Evolutionary conservation across 202 grass and related monocot species (phyloP).

Genomic region (Saccharum hybrid): DNA sequence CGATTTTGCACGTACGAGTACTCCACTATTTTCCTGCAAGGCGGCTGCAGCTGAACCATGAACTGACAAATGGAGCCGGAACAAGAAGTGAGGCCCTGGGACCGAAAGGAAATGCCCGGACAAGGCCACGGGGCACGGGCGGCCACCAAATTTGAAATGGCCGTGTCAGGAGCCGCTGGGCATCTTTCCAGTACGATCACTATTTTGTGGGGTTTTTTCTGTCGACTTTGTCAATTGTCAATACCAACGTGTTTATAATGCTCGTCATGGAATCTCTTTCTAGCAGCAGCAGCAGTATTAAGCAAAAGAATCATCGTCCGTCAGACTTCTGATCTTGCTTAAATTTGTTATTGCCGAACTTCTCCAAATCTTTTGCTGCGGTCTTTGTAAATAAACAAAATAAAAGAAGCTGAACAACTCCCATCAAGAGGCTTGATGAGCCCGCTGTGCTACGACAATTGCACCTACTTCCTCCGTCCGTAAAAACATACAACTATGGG

Average conservation of each 20-base stretch:
- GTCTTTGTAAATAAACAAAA: background rate
- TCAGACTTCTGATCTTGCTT: background rate
- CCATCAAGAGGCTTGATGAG: too few species aligned
- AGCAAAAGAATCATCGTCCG: background rate
- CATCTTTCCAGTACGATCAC: background rate
- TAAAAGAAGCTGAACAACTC: background rate
- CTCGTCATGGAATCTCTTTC: constrained; percentile 10
- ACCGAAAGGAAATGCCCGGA: background rate
- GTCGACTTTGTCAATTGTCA: background rate
- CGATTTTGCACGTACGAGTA: background rate
- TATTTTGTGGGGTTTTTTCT: background rate
- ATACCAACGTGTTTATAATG: constrained; percentile 30
- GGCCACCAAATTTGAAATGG: constrained; percentile 32
- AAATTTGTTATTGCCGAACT: background rate
- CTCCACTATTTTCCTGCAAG: background rate
- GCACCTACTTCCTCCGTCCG: too few species aligned
- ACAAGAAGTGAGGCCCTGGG: background rate
- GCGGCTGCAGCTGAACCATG: background rate
- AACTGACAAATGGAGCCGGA: background rate
- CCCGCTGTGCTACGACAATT: too few species aligned
- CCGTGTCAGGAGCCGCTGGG: background rate
- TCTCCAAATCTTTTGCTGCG: background rate
- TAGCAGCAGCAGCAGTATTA: background rate
- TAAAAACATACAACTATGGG: too few species aligned
- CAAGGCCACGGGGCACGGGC: background rate